These are phyloP conservation scores for Ogataea salicorniae DNA, from an alignment of 805 yeast species.

Conservation along the genomic window DNA sequence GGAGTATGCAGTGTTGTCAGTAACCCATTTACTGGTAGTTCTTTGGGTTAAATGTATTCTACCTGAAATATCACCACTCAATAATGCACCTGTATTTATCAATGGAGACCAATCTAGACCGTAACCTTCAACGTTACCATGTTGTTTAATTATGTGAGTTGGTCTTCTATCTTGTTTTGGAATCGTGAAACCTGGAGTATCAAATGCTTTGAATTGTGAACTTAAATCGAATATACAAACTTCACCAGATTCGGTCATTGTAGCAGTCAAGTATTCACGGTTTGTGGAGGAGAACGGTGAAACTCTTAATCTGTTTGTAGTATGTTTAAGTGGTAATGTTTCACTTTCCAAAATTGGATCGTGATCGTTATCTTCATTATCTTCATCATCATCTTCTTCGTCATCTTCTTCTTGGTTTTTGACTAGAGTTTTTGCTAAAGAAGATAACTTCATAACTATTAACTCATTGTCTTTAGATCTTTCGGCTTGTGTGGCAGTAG, in stretches of 20 bases:
- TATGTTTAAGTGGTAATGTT: conserved; percentile 66
- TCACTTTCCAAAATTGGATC: conserved; percentile 90
- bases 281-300: conserved; percentile 70
- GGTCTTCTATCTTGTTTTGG: conserved; percentile 79
- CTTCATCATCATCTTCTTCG: conserved; percentile 67
- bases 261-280: conserved; percentile 81
- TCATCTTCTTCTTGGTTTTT: conserved; percentile 75
- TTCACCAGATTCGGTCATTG: conserved; percentile 87
- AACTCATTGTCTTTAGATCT: conserved; percentile 84
- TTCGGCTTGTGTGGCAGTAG: conserved; percentile 93
- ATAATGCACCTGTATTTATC: conserved; percentile 68
- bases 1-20: conserved; percentile 77
- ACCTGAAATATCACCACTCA: conserved; percentile 88
- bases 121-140: conserved; percentile 96
- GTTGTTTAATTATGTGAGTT: conserved; percentile 70
- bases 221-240: conserved; percentile 78
- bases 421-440: conserved; percentile 80
- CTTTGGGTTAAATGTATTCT: conserved; percentile 73
- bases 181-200: conserved; percentile 78
- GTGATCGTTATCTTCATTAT: conserved; percentile 60
- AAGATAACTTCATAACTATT: conserved; percentile 75
- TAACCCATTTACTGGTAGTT: conserved; percentile 73
- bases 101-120: conserved; percentile 96
- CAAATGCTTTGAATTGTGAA: conserved; percentile 76
- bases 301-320: conserved; percentile 85